These are phyloP conservation scores for Spathaspora girioi DNA, from an alignment of 805 yeast species.

Conservation along the genomic window DNA sequence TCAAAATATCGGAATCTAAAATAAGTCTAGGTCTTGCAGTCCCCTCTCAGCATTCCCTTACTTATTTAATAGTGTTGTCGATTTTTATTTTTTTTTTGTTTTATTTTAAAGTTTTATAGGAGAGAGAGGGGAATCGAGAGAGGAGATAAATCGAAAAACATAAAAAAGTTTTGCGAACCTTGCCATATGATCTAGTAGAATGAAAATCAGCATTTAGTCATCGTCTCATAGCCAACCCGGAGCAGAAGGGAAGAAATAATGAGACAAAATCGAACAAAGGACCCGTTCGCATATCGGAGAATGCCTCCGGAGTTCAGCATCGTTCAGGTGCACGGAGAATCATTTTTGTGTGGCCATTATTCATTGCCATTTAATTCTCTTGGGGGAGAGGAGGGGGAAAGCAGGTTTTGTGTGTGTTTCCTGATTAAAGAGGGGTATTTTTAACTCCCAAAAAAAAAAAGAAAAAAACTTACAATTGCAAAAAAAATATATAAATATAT, in stretches of 20 bases:
- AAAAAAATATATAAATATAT: not conserved
- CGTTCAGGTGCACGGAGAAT: not conserved
- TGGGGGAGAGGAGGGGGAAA: not conserved
- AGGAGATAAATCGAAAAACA: not conserved
- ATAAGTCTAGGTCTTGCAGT: not conserved
- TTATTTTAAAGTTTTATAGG: not conserved
- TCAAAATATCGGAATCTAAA: not conserved
- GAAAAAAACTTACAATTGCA: not conserved
- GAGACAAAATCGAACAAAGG: not conserved
- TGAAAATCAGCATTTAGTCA: not conserved
- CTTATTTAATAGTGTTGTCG: too few relatives aligned
- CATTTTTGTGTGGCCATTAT: not conserved
- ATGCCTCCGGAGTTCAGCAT: not conserved
- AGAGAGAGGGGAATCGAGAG: not conserved
- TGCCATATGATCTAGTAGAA: too few relatives aligned
- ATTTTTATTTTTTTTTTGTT: not conserved
- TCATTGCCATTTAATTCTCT: not conserved
- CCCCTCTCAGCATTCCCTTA: not conserved
- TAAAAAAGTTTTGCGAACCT: too few relatives aligned
- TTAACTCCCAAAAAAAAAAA: not conserved
- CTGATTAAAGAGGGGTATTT: conserved; percentile 3
- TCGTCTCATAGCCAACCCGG: not conserved
- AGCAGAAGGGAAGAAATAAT: not conserved
- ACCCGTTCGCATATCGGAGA: not conserved
- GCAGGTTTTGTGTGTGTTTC: not conserved